Conservation (phyloP, 2,329 filamentous ascomycete genomes). For the Alternaria brassicicola region DNA sequence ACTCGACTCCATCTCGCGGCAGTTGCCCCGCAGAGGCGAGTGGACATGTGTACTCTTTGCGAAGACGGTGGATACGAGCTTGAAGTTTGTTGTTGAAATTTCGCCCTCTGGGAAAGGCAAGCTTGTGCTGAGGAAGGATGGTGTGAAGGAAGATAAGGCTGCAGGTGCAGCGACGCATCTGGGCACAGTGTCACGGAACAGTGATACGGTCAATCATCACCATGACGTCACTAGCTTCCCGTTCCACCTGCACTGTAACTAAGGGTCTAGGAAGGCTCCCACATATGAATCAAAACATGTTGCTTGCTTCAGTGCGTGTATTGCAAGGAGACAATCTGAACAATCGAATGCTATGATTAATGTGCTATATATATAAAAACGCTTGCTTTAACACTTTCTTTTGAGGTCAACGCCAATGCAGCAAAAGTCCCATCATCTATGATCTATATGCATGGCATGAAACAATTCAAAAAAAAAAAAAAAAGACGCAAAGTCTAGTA, state of each 20-base stretch:
- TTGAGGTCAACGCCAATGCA: background rate
- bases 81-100: background rate
- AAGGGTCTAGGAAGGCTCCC: background rate
- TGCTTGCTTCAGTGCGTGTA: background rate
- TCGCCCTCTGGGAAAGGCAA: background rate
- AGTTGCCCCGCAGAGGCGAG: constrained; percentile 1
- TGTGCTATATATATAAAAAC: background rate
- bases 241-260: background rate
- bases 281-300: background rate
- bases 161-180: background rate
- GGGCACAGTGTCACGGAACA: background rate
- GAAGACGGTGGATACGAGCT: background rate
- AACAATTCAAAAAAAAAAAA: background rate
- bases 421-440: background rate
- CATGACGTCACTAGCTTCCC: background rate
- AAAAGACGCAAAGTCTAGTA: background rate
- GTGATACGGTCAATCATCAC: background rate
- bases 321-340: background rate
- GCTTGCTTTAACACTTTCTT: constrained; percentile 1
- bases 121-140: background rate
- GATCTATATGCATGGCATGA: background rate
- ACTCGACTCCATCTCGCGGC: constrained; percentile 1
- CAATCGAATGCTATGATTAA: background rate
- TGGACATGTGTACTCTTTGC: background rate
- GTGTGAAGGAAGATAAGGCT: constrained; percentile 1